A percentile compares a stretch with the other conserved stretches of the same genome.
These are phyloP conservation scores for Coniochaeta prunicola DNA, from an alignment of 2,329 filamentous ascomycete genomes.

Conservation along the genomic window DNA sequence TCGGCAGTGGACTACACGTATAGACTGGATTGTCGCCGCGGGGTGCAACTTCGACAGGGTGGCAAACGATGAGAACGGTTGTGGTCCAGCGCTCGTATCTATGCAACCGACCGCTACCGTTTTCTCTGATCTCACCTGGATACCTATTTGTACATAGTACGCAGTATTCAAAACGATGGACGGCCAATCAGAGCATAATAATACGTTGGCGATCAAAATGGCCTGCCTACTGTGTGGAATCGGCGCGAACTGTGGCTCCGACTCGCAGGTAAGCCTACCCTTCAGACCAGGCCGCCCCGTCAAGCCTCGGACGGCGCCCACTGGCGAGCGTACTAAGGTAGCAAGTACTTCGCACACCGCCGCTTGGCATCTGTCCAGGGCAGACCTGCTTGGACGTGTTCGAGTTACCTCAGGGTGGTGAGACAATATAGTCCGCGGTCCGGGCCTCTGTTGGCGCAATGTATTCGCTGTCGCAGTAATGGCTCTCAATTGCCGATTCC, in stretches of 20 bases:
- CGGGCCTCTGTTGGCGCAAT: no score
- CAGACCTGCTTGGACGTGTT: background rate
- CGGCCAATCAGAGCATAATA: background rate
- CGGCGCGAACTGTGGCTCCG: background rate
- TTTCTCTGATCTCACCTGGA: no score
- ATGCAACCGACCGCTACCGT: no score
- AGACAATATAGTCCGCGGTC: background rate
- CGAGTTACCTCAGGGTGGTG: background rate
- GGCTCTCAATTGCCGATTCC: background rate
- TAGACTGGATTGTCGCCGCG: background rate
- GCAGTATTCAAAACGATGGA: background rate
- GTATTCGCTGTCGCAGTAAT: no score
- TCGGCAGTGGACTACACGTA: background rate
- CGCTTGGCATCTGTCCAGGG: background rate
- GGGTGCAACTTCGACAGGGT: background rate
- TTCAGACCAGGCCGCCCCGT: background rate
- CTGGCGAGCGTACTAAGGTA: background rate
- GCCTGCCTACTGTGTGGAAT: constrained; percentile 1
- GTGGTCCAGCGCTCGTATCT: no score
- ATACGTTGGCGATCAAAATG: background rate
- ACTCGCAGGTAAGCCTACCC: background rate
- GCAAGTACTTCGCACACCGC: background rate
- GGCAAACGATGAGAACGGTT: background rate
- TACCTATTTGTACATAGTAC: no score
- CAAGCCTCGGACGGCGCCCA: background rate